phyloP scores from a whole-genome alignment of 352 stramenopile genomes.

The Phytophthora fragariae region DNA sequence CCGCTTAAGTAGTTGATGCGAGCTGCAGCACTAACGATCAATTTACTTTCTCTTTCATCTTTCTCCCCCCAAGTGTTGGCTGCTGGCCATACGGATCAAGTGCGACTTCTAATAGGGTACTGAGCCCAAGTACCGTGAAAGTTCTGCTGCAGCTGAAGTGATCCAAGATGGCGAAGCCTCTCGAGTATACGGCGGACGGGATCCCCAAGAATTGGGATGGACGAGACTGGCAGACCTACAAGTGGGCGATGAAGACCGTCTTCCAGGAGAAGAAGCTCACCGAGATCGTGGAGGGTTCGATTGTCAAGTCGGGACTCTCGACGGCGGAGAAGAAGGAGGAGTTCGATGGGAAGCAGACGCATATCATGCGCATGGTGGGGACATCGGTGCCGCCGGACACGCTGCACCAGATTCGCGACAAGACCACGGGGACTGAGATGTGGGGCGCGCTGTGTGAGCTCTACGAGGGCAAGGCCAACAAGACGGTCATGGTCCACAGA shows the following conservation, averaged over 20 bases:
- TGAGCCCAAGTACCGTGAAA: not conserved
- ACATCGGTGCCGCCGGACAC: constrained; percentile 8
- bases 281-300: not conserved
- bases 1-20: not conserved
- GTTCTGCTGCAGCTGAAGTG: not conserved
- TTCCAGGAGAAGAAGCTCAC: not conserved
- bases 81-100: not conserved
- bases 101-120: not conserved
- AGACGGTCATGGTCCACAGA: constrained; percentile 2
- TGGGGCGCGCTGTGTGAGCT: constrained; percentile 6
- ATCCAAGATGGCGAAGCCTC: not conserved
- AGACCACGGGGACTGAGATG: constrained; percentile 17
- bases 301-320: not conserved
- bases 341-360: not conserved
- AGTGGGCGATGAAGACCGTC: not conserved
- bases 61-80: no score
- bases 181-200: not conserved
- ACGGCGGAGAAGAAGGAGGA: not conserved
- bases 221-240: not conserved
- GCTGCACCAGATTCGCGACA: constrained; percentile 11
- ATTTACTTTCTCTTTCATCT: not conserved
- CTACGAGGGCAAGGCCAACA: constrained; percentile 16
- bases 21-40: not conserved
- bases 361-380: constrained; percentile 9
- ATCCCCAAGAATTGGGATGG: not conserved